A percentile compares a stretch with the other conserved stretches of the same genome.
These are phyloP conservation scores for Fusarium chuoi DNA, from an alignment of 2,329 filamentous ascomycete genomes.

Conservation along the genomic window DNA sequence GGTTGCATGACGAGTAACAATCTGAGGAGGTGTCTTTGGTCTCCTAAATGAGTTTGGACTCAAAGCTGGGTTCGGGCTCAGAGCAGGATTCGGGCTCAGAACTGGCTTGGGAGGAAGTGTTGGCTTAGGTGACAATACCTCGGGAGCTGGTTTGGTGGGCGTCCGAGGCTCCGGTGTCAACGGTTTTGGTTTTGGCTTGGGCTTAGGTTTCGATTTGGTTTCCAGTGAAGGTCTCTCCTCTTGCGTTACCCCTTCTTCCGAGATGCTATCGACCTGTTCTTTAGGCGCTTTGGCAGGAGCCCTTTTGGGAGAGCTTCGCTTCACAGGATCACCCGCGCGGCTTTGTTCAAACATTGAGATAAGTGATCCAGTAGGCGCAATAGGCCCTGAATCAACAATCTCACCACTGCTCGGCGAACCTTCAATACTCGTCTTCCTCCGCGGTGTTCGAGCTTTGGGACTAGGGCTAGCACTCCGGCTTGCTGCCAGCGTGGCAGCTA, in stretches of 20 bases:
- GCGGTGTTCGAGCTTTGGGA: conserved; percentile 40
- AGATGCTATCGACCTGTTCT: conserved; percentile 20
- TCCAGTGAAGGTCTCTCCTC: conserved; percentile 28
- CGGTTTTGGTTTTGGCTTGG: conserved; percentile 39
- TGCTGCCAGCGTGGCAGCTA: conserved; percentile 67
- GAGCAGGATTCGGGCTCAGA: background rate
- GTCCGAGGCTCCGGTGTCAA: conserved; percentile 35
- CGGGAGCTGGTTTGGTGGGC: conserved; percentile 35
- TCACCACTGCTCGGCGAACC: conserved; percentile 43
- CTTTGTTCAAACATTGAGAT: conserved; percentile 75
- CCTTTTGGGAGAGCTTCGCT: conserved; percentile 45
- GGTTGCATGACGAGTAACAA: conserved; percentile 36
- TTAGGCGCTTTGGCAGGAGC: conserved; percentile 23
- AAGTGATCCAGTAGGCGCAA: conserved; percentile 70
- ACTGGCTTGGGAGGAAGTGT: conserved; percentile 45
- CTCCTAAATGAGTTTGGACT: conserved; percentile 44
- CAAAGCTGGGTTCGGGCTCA: background rate
- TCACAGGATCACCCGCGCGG: conserved; percentile 47
- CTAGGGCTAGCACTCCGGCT: conserved; percentile 60
- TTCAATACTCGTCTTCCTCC: conserved; percentile 47
- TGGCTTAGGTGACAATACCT: conserved; percentile 49
- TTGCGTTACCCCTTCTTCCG: conserved; percentile 13
- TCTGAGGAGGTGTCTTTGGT: conserved; percentile 45
- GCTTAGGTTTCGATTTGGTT: conserved; percentile 43
- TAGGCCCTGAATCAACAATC: conserved; percentile 62